phyloP scores from a whole-genome alignment of 2,329 filamentous ascomycete species.

The Thermoascus crustaceus region DNA sequence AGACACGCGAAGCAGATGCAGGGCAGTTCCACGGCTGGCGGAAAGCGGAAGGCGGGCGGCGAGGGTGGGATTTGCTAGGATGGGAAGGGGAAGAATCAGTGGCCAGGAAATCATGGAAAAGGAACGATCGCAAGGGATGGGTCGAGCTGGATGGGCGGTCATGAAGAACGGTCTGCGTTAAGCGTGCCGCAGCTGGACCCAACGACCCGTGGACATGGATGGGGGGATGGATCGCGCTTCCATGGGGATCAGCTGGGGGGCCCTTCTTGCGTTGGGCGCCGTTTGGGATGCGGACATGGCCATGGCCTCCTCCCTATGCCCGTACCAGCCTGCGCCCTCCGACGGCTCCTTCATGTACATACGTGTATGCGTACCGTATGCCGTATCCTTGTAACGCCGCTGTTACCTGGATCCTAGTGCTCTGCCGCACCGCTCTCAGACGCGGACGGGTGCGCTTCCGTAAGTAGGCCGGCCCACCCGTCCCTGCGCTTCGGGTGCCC shows the following conservation, averaged over 20 bases:
- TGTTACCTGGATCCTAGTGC: too few species aligned
- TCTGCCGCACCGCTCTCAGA: too few species aligned
- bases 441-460: too few species aligned
- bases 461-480: too few species aligned
- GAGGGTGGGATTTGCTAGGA: constrained; percentile 2
- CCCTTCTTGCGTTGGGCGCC: constrained; percentile 7
- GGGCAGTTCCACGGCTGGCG: constrained; percentile 2
- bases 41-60: constrained; percentile 1
- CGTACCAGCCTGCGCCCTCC: too few species aligned
- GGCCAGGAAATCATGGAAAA: constrained; percentile 7
- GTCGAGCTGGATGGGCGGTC: constrained; percentile 16
- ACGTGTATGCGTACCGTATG: too few species aligned
- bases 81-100: constrained; percentile 1
- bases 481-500: too few species aligned
- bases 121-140: constrained; percentile 14
- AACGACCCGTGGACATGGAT: constrained; percentile 31
- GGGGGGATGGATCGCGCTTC: constrained; percentile 23
- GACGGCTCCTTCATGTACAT: too few species aligned
- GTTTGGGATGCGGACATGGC: constrained; percentile 4
- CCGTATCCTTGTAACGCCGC: too few species aligned
- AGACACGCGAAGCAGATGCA: constrained; percentile 1
- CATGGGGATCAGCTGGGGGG: constrained; percentile 24
- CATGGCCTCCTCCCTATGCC: too few species aligned
- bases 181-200: constrained; percentile 15
- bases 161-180: constrained; percentile 14